phyloP scores from a whole-genome alignment of 768 basidiomycete genomes.

The Gyrodon lividus region DNA sequence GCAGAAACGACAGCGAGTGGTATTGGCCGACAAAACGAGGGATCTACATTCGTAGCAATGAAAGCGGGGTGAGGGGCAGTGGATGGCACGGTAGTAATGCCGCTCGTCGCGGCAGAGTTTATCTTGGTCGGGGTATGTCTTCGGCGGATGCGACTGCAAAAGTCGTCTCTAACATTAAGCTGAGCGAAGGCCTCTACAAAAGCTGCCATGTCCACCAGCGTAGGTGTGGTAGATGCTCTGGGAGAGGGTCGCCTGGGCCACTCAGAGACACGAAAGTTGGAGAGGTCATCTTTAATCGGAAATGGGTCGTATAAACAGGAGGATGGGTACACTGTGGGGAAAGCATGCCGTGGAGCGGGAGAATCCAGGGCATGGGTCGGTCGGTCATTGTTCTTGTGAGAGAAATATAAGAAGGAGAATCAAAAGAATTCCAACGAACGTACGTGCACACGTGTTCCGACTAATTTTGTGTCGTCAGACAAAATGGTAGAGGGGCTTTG shows the following conservation, averaged over 20 bases:
- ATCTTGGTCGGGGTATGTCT: background rate
- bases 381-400: background rate
- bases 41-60: background rate
- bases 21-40: background rate
- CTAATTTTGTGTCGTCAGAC: conserved; percentile 11
- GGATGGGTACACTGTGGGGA: conserved; percentile 22
- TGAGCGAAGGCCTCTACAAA: conserved; percentile 10
- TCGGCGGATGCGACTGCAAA: background rate
- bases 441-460: conserved; percentile 8
- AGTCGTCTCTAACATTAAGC: conserved; percentile 11
- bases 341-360: conserved; percentile 21
- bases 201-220: background rate
- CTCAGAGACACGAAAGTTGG: background rate
- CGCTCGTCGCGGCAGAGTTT: conserved; percentile 5
- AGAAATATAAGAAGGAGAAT: background rate
- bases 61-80: conserved; percentile 20
- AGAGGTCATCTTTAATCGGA: conserved; percentile 4
- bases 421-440: background rate
- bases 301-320: conserved; percentile 17
- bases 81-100: conserved; percentile 13
- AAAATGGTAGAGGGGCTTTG: conserved; percentile 4
- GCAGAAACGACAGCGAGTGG: conserved; percentile 3
- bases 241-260: conserved; percentile 9
- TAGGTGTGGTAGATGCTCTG: background rate
- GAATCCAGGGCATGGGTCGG: conserved; percentile 4